Conservation (phyloP, 2,329 filamentous ascomycete species). For the Hypoxylon sp. region DNA sequence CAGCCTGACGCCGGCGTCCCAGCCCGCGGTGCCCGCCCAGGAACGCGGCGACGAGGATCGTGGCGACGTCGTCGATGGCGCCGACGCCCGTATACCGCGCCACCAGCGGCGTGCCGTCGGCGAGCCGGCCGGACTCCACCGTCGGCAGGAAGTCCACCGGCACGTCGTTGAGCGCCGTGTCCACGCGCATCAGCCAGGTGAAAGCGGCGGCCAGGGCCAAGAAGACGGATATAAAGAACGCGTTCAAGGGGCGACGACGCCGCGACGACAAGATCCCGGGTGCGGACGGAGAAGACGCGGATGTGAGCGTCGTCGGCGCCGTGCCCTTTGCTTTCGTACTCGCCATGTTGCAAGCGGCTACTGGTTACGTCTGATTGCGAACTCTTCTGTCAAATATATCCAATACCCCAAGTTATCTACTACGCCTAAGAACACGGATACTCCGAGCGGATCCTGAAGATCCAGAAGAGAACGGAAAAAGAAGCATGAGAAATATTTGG, state of each 20-base stretch:
- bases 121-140: constrained; percentile 35
- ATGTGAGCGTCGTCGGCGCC: neutral
- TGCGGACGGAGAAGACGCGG: constrained; percentile 1
- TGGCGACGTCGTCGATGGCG: constrained; percentile 36
- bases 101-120: constrained; percentile 42
- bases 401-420: too few species aligned
- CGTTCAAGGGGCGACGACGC: constrained; percentile 30
- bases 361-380: neutral
- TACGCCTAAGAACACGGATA: too few species aligned
- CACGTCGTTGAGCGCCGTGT: constrained; percentile 39
- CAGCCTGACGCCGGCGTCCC: constrained; percentile 42
- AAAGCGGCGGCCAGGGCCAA: constrained; percentile 31
- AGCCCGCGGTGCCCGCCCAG: constrained; percentile 43
- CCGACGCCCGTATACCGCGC: constrained; percentile 44
- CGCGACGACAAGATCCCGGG: constrained; percentile 4
- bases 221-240: constrained; percentile 35
- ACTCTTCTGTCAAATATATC: neutral
- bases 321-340: constrained; percentile 5
- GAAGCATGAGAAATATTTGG: too few species aligned
- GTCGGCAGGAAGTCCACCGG: constrained; percentile 39
- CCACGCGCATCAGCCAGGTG: constrained; percentile 45
- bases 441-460: too few species aligned
- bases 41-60: constrained; percentile 45
- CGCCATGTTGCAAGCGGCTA: constrained; percentile 14
- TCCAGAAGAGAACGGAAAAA: too few species aligned